Evolutionary conservation across 2,329 filamentous ascomycete species (phyloP), one percentile per base, ranked within the genome.

Genomic region (Botrytis fragariae): DNA sequence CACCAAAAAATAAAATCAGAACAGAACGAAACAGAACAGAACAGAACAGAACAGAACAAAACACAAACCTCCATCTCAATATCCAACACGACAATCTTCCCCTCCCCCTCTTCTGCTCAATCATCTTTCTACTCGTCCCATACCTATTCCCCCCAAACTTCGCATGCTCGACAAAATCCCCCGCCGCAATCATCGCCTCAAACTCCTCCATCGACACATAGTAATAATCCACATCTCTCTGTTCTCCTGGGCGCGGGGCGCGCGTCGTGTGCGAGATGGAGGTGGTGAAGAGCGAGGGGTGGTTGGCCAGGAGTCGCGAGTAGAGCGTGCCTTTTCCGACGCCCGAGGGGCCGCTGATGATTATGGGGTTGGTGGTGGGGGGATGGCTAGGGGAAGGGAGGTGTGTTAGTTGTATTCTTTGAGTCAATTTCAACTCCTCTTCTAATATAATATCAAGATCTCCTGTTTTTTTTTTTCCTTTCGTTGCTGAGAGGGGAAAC

Each of bases 31-130:
- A n/a, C n/a, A n/a, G n/a, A n/a, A n/a, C n/a, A n/a, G n/a, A n/a
- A n/a, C n/a, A n/a, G n/a, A n/a, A n/a, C n/a, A n/a, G n/a, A n/a
- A n/a, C n/a, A 10, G 25, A 25, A 4, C 25, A 0, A 62, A 62
- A 65, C 45, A 76, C 84, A 48, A 81, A 92, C 91, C 89, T 97
- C 94, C 93, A 98, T 97, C 87, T 98, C 95, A 81, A 98, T 98
- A 82, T 98, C 95, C 77, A 98, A 85, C 65, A 98, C 90, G 75
- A 95, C 95, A 60, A 94, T 89, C 79, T 87, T 87, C 29, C 90
- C 91, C 83, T 91, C 89, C 74, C 87, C 3, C 88, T 88, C 81
- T 95, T 90, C 79, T 93, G 89, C 71, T 73, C 71, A 76, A 97
- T 93, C 42, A 93, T 93, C 82, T 87, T 86, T 80, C 93, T 90